Base-by-base conservation (phyloP, 768 basidiomycete genomes). In the Pleurotus citrinopileatus region DNA sequence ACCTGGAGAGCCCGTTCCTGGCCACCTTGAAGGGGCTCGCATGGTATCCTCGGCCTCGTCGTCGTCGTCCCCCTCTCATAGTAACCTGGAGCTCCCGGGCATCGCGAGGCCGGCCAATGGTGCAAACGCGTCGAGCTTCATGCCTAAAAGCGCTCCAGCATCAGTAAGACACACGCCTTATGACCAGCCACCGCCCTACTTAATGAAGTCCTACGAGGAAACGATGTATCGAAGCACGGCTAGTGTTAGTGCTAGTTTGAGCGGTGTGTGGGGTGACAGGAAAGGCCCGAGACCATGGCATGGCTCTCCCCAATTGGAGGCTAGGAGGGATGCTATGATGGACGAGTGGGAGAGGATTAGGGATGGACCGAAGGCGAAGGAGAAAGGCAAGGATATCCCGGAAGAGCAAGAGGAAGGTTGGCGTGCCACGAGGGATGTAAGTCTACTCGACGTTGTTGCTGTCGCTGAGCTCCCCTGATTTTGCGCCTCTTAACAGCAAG, bases 391-490 rank as follows among this genome's bases (percentile, higher is more conserved):
- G 44, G 65, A 69, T 3, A 55, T 73, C 15, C 71, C 73, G 8
- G 59, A 67, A 28, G 75, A 77, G 37, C 75, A 77, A 44, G 67
- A 65, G 9, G 69, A 72, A 32, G 72, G 70, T 4, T 68, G 69
- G 59, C 59, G 70, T 32, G 65, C 68, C 36, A 76, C 75, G 2
- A 44, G 57, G 17, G 40, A 38, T 7, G 57, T 57, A 20, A 26
- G 57, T 54, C 1, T 4, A 26, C 12, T 25, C 20, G 22, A 15
- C 15, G 13, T 6, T 12, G n/a, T 0, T 10, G 20, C 17, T 26
- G 27, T 13, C 19, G 15, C 4, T 23, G 20, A n/a, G 26, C 23
- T 13, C n/a, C 44, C 12, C n/a, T 32, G 26, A 37, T 36, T 51
- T 19, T 19, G 20, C 23, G 36, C 25, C 28, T 29, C 53, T 25